A percentile compares a stretch with the other conserved stretches of the same genome.
Conservation (phyloP, 352 stramenopile species). For the Plasmopara muralis region DNA sequence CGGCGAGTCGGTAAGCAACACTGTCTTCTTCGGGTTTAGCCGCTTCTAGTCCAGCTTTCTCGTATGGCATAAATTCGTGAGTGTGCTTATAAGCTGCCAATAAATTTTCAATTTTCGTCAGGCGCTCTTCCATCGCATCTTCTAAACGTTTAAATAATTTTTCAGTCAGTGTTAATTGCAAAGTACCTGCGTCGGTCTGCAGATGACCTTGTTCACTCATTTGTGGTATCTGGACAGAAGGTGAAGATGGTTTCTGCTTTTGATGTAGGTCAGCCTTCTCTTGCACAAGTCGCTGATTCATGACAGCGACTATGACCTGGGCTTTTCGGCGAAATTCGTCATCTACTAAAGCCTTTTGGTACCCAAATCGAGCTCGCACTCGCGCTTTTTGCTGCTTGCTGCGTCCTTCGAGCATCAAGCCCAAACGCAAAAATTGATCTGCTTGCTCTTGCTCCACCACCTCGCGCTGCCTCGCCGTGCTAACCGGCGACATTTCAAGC, state of each 20-base stretch:
- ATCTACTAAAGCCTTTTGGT: slow-evolving; percentile 31
- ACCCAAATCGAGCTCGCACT: slow-evolving; percentile 14
- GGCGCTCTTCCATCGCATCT: slow-evolving; percentile 20
- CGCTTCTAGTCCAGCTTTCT: not conserved
- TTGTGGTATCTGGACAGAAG: not conserved
- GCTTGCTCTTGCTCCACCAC: slow-evolving; percentile 25
- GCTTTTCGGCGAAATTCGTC: slow-evolving; percentile 46
- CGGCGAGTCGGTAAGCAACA: slow-evolving; percentile 12
- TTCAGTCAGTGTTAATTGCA: slow-evolving; percentile 3
- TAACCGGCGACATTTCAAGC: slow-evolving; percentile 7
- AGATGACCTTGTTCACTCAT: slow-evolving; percentile 2
- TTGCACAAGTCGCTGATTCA: slow-evolving; percentile 42
- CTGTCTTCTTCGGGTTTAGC: not conserved
- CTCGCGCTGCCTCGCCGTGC: slow-evolving; percentile 11
- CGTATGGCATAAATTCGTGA: not conserved
- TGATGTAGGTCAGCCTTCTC: slow-evolving; percentile 40
- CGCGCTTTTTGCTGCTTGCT: slow-evolving; percentile 23
- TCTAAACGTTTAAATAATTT: slow-evolving; percentile 15
- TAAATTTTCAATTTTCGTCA: slow-evolving; percentile 23
- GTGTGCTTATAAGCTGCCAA: slow-evolving; percentile 12
- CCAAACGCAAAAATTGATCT: slow-evolving; percentile 33
- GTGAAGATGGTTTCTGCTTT: slow-evolving; percentile 29
- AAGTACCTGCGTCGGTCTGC: not conserved
- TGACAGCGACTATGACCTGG: slow-evolving; percentile 38
- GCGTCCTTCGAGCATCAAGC: slow-evolving; percentile 42